Conservation (phyloP, 2,329 filamentous ascomycete genomes). For the Penicillium concentricum region DNA sequence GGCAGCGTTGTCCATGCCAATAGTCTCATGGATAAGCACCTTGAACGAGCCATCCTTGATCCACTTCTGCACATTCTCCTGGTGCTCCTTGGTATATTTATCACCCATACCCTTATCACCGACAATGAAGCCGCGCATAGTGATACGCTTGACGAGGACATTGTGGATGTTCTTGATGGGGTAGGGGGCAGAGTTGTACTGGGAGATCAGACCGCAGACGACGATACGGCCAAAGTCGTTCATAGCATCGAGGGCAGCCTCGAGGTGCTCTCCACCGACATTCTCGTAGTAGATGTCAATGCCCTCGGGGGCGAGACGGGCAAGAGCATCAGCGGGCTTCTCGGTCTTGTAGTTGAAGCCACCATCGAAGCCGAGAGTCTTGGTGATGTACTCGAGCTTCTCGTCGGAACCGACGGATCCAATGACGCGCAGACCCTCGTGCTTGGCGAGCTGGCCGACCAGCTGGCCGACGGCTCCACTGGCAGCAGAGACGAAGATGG, state of each 20-base stretch:
- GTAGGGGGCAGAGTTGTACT: constrained; percentile 72
- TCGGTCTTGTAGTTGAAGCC: constrained; percentile 91
- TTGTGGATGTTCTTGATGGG: constrained; percentile 65
- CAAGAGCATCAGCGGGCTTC: constrained; percentile 64
- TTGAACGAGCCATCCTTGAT: constrained; percentile 73
- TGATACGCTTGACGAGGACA: constrained; percentile 66
- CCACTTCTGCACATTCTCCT: constrained; percentile 74
- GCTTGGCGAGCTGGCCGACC: constrained; percentile 80
- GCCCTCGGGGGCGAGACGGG: constrained; percentile 70
- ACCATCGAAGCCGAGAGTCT: constrained; percentile 67
- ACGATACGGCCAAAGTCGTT: constrained; percentile 67
- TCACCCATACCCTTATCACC: constrained; percentile 63
- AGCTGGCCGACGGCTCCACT: constrained; percentile 79
- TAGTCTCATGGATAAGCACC: constrained; percentile 65
- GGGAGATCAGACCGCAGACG: constrained; percentile 67
- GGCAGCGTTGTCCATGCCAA: constrained; percentile 74
- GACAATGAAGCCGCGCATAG: constrained; percentile 74
- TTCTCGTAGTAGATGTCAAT: constrained; percentile 85
- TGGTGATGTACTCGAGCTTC: constrained; percentile 72
- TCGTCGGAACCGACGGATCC: constrained; percentile 77
- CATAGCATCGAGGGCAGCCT: constrained; percentile 63
- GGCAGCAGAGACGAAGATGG: constrained; percentile 78
- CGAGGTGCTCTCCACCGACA: constrained; percentile 72
- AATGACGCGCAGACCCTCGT: constrained; percentile 74
- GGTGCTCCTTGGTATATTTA: constrained; percentile 67